Base-by-base conservation (phyloP, 257 asterid genomes). In the Capsicum chinense region DNA sequence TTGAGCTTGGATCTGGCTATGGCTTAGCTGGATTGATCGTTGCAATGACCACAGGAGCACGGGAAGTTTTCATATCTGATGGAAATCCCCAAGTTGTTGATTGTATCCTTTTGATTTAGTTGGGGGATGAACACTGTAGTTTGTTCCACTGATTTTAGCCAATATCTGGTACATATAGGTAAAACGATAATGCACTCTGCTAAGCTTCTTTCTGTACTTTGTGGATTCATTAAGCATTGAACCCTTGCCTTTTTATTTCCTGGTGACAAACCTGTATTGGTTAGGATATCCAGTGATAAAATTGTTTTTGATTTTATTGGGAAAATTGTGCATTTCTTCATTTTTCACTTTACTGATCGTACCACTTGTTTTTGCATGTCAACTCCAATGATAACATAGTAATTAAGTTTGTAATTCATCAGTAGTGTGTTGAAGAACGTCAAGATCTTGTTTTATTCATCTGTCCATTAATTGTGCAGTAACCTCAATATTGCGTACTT, bases 21-120 rank as follows among this genome's bases (percentile, higher is more conserved):
- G 99, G 99, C 54, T 87, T 95, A 83, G 98, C 99, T 89, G 97
- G 98, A 66, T 93, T 95, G 58, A 94, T 88, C 85, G 90, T 94
- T 84, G 95, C 97, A 48, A 84, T 85, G 86, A 95, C 81, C 86
- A 85, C 98, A 56, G 95, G 92, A 83, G 97, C 98, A 67, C 87
- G 58, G 56, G 98, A 95, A 86, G 97, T 95, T 42, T 92, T 93
- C 76, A 94, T 95, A 87, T 91, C 99, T 59, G 99, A 95, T 90
- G 99, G 99, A 81, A 95, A 95, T 83, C 99, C 98, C 84, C 98
- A 91, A 92, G 98, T 93, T 62, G 95, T 94, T 90, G 90, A 95
- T 90, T 95, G 99, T 95, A 95, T 95, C 98, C 98, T 93, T 85
- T 84, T 66, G 62, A 70, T 80, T 80, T 86, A 8, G 78, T 39